Conservation (phyloP, 2,329 filamentous ascomycete genomes). For the Periconia macrospinosa region DNA sequence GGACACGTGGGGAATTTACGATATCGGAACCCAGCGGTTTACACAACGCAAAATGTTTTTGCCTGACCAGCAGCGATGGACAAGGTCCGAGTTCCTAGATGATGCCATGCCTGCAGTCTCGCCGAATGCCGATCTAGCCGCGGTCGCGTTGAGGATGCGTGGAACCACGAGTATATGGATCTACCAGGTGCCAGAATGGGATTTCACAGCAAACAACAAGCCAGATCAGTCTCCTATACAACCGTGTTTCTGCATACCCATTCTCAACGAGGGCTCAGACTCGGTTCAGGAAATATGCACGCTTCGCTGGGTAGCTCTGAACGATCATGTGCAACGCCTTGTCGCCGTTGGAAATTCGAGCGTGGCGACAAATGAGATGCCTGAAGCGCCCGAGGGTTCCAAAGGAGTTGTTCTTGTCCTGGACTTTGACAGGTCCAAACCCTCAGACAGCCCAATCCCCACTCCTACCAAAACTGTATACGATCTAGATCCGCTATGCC, state of each 20-base stretch:
- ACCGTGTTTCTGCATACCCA: conserved; percentile 41
- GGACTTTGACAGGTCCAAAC: conserved; percentile 40
- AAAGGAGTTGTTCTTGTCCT: conserved; percentile 43
- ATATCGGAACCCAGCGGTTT: conserved; percentile 42
- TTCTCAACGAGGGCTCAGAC: conserved; percentile 33
- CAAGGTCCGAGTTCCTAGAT: conserved; percentile 42
- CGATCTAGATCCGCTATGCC: conserved; percentile 41
- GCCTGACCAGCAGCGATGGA: conserved; percentile 42
- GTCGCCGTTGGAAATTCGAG: conserved; percentile 43
- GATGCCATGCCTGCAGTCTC: conserved; percentile 46
- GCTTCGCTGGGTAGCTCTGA: conserved; percentile 39
- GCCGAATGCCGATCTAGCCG: conserved; percentile 40
- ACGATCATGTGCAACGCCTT: conserved; percentile 35
- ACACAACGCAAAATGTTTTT: conserved; percentile 43
- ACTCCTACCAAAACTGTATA: conserved; percentile 35
- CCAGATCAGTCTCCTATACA: conserved; percentile 36
- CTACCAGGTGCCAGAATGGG: conserved; percentile 42
- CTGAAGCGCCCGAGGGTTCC: conserved; percentile 31
- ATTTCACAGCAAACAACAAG: conserved; percentile 32
- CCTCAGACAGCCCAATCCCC: conserved; percentile 20
- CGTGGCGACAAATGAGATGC: conserved; percentile 23
- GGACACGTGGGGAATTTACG: conserved; percentile 45
- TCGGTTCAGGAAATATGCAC: conserved; percentile 41
- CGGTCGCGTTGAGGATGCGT: conserved; percentile 41
- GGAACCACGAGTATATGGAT: conserved; percentile 44